phyloP scores from a whole-genome alignment of 2,329 filamentous ascomycete species.

The Periglandula ipomoeae region DNA sequence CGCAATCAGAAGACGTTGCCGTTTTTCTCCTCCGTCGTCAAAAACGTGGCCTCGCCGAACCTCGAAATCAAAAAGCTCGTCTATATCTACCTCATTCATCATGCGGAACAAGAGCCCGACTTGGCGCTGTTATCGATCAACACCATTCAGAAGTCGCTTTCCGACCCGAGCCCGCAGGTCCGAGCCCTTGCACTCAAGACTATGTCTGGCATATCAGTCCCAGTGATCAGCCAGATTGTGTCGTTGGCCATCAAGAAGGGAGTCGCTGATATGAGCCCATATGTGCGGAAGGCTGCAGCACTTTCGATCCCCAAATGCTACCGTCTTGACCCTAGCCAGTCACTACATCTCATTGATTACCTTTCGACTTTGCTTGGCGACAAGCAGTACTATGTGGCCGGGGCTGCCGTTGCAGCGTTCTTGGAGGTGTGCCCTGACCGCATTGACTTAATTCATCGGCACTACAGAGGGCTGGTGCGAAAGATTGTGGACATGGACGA shows the following conservation, averaged over 20 bases:
- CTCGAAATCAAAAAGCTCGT: slow-evolving; percentile 96
- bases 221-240: slow-evolving; percentile 96
- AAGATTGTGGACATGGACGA: slow-evolving; percentile 99
- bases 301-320: slow-evolving; percentile 95
- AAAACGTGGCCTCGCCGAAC: slow-evolving; percentile 91
- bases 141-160: slow-evolving; percentile 95
- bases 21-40: slow-evolving; percentile 96
- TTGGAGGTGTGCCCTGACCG: slow-evolving; percentile 81
- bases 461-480: slow-evolving; percentile 76
- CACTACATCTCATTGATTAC: slow-evolving; percentile 79
- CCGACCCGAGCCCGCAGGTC: slow-evolving; percentile 82
- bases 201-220: slow-evolving; percentile 96
- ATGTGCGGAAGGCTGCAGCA: slow-evolving; percentile 86
- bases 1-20: slow-evolving; percentile 76
- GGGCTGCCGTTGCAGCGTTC: slow-evolving; percentile 83
- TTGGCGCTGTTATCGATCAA: slow-evolving; percentile 95
- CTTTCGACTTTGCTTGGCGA: slow-evolving; percentile 72
- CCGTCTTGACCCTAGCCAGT: slow-evolving; percentile 73
- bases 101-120: slow-evolving; percentile 93
- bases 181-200: slow-evolving; percentile 87
- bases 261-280: slow-evolving; percentile 84
- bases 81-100: slow-evolving; percentile 94
- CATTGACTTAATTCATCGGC: slow-evolving; percentile 80
- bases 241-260: slow-evolving; percentile 93
- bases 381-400: slow-evolving; percentile 93